Conservation (phyloP, 1,139 yeast genomes). For the Taphrina communis region DNA sequence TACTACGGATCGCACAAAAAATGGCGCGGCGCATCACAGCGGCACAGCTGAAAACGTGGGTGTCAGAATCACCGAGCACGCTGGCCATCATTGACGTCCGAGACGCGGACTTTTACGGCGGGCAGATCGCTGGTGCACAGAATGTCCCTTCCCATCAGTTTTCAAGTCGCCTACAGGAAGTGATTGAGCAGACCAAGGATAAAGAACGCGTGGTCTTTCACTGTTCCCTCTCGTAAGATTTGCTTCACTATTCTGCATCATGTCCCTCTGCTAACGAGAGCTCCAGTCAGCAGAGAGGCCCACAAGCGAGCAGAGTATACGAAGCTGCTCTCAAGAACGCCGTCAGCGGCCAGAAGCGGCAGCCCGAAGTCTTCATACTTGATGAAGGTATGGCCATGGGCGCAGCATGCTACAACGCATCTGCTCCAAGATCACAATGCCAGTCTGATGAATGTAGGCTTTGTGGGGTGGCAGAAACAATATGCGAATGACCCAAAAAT, state of each 20-base stretch:
- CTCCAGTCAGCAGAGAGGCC: constrained; percentile 86
- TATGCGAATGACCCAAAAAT: constrained; percentile 71
- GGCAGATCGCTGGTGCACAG: constrained; percentile 69
- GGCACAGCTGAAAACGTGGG: constrained; percentile 28
- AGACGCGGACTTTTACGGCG: constrained; percentile 77
- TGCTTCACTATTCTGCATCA: no score
- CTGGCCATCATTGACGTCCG: constrained; percentile 82
- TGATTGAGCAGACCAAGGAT: constrained; percentile 47
- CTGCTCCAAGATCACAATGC: background rate
- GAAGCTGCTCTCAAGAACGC: constrained; percentile 45
- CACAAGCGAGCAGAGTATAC: constrained; percentile 75
- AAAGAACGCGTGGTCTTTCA: constrained; percentile 64
- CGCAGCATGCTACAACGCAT: background rate
- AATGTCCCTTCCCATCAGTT: constrained; percentile 68
- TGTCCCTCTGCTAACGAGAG: background rate
- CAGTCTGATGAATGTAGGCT: constrained; percentile 53
- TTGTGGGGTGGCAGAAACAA: constrained; percentile 75
- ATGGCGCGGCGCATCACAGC: constrained; percentile 15
- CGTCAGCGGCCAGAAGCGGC: constrained; percentile 51
- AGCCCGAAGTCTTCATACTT: constrained; percentile 69
- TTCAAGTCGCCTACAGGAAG: constrained; percentile 55
- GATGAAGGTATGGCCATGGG: constrained; percentile 60
- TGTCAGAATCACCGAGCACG: constrained; percentile 5
- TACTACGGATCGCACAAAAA: background rate
- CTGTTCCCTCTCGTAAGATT: constrained; percentile 55